Evolutionary conservation across 495 filamentous ascomycete genomes (phyloP).

Genomic region (Penicillium cinerascens): DNA sequence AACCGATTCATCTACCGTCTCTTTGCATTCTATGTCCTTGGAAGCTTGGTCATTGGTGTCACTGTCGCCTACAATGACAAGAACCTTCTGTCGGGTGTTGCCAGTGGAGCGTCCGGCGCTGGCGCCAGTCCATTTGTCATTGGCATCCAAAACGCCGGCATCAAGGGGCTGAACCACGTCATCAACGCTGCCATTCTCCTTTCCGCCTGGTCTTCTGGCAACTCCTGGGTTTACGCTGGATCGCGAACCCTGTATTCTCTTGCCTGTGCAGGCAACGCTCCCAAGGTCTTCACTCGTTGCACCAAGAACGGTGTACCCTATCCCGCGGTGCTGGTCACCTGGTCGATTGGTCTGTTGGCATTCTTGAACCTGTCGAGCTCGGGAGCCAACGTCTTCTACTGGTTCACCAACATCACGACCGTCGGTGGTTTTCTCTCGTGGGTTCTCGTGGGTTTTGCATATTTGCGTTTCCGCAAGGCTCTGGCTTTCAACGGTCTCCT

Average conservation of each 20-base stretch:
- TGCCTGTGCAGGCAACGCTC: conserved; percentile 64
- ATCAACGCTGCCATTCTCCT: conserved; percentile 73
- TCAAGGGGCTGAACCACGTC: conserved; percentile 62
- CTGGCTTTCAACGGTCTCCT: conserved; percentile 37
- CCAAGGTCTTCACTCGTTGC: conserved; percentile 44
- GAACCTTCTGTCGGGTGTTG: conserved; percentile 48
- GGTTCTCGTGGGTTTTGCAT: conserved; percentile 34
- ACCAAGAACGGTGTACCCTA: conserved; percentile 46
- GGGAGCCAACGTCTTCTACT: conserved; percentile 51
- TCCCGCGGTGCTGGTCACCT: conserved; percentile 46
- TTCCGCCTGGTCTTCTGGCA: conserved; percentile 65
- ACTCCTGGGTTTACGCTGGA: conserved; percentile 73
- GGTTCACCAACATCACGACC: conserved; percentile 55
- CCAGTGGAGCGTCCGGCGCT: conserved; percentile 39
- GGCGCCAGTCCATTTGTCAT: conserved; percentile 56
- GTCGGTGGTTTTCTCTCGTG: conserved; percentile 63
- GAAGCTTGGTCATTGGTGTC: conserved; percentile 53
- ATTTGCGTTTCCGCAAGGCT: conserved; percentile 45
- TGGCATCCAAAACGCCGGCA: conserved; percentile 56
- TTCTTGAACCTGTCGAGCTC: conserved; percentile 46
- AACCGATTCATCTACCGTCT: conserved; percentile 83
- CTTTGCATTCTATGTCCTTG: conserved; percentile 68
- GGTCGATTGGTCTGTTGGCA: conserved; percentile 43
- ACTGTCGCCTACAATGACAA: conserved; percentile 49
- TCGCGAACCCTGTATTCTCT: conserved; percentile 75